Base-by-base conservation (phyloP, 495 filamentous ascomycete genomes). In the Aspergillus leporis region DNA sequence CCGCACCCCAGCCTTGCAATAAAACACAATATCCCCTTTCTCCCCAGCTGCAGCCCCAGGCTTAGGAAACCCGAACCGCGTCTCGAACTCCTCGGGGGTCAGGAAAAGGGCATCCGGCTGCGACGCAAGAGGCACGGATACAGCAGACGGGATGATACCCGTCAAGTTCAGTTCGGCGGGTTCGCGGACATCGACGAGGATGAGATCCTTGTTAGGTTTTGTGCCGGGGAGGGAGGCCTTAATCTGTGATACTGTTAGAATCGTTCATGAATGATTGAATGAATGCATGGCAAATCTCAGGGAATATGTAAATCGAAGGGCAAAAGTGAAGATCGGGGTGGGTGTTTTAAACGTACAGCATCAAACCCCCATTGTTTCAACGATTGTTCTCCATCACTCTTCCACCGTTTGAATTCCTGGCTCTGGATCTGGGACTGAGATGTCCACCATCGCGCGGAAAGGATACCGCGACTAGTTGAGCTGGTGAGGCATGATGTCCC, bases 1-100 rank as follows among this genome's bases (percentile, higher is more conserved):
- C 71, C 94, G 81, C 57, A 97, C 91, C 3, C 94, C 94, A 0
- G 91, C 85, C 75, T 90, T 93, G 72, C 94, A 98, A 70, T 96
- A 98, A 65, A 97, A 94, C 2, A 97, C 85, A 12, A 97, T 74
- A 30, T 73, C 58, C 49, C 53, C 51, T 7, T 36, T 51, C 45
- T 28, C 32, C 0, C 55, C 61, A 13, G 54, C 62, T 4, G 53
- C 66, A 3, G 54, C 62, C 5, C 55, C 66, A 3, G 78, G 78
- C 70, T 81, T 81, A 4, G 75, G 66, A 48, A 71, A 81, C 10
- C 76, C 78, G 49, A 81, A 79, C 7, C 78, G 68, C 0, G 72
- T 75, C 65, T 81, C 75, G 61, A 98, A 98, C 59, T 96, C 92
- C 14, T 89, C 88, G 0, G 72, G 75, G 0, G 75, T 72, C 5